phyloP scores from a whole-genome alignment of 176 grass and related monocot genomes.

The Musa schizocarpa region DNA sequence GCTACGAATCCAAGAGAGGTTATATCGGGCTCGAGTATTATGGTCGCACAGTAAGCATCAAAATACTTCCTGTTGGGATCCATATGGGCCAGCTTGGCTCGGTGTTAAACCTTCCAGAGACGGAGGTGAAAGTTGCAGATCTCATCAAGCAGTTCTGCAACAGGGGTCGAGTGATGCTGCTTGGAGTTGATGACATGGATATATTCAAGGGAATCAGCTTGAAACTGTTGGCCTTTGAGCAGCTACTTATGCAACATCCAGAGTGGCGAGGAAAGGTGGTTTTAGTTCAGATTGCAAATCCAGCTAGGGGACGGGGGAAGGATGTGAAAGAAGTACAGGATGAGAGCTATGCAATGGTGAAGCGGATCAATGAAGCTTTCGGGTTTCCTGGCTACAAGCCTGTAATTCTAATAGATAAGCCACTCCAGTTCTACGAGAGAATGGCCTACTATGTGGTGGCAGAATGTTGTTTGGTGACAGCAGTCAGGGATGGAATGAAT shows the following conservation, averaged over 20 bases:
- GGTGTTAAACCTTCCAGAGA: constrained; percentile 51
- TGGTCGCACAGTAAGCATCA: constrained; percentile 79
- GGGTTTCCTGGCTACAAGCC: constrained; percentile 65
- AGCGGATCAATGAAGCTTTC: constrained; percentile 64
- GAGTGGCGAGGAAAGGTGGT: constrained; percentile 64
- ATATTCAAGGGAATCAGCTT: constrained; percentile 93
- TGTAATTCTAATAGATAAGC: constrained; percentile 65
- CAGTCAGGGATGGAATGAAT: constrained; percentile 95
- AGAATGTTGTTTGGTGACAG: constrained; percentile 85
- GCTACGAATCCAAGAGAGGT: constrained; percentile 79
- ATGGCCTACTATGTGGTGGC: constrained; percentile 91
- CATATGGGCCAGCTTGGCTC: constrained; percentile 67
- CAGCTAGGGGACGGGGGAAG: constrained; percentile 69
- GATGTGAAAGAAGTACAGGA: constrained; percentile 83
- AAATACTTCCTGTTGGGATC: constrained; percentile 79
- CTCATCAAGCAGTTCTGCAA: constrained; percentile 63
- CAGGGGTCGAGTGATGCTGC: constrained; percentile 36
- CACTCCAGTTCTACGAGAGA: constrained; percentile 79
- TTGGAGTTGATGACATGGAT: constrained; percentile 94
- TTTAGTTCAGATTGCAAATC: constrained; percentile 94
- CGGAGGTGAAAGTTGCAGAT: constrained; percentile 50
- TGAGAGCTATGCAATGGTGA: constrained; percentile 83
- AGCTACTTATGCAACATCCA: constrained; percentile 61
- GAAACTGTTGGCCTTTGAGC: constrained; percentile 87
- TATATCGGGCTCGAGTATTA: constrained; percentile 86